phyloP scores from a whole-genome alignment of 306 rosid species.

The Glycine latifolia region DNA sequence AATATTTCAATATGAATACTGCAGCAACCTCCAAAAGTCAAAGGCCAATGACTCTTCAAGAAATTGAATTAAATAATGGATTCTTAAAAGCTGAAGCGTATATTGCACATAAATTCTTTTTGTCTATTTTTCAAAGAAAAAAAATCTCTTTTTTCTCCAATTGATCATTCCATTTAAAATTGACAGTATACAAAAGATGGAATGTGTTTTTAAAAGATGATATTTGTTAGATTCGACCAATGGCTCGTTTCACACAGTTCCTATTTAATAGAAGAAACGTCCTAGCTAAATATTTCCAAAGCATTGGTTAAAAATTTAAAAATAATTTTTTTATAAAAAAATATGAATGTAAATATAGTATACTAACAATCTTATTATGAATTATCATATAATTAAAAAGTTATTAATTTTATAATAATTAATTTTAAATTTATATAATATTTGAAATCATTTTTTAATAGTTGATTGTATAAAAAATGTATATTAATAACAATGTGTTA shows the following conservation, averaged over 20 bases:
- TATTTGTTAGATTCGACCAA: neutral
- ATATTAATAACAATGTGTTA: too few relatives aligned
- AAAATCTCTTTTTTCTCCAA: neutral
- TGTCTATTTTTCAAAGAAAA: neutral
- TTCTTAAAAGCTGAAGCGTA: neutral
- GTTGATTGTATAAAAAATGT: neutral
- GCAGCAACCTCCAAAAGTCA: conserved; percentile 43
- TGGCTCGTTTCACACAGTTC: neutral
- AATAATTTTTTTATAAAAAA: neutral
- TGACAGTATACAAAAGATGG: neutral
- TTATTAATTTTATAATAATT: neutral
- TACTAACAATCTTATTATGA: neutral
- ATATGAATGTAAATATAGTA: neutral
- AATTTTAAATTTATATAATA: neutral
- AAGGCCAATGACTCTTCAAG: conserved; percentile 35
- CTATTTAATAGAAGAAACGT: neutral
- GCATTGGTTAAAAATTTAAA: neutral
- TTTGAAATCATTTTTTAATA: neutral
- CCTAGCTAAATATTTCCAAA: neutral
- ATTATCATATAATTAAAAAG: neutral
- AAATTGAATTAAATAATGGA: neutral
- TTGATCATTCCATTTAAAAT: neutral
- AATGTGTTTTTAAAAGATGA: neutral
- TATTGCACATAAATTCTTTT: neutral
- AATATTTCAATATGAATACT: conserved; percentile 32